These are phyloP conservation scores for Starmera dryadoides DNA, from an alignment of 805 yeast species.

Conservation along the genomic window DNA sequence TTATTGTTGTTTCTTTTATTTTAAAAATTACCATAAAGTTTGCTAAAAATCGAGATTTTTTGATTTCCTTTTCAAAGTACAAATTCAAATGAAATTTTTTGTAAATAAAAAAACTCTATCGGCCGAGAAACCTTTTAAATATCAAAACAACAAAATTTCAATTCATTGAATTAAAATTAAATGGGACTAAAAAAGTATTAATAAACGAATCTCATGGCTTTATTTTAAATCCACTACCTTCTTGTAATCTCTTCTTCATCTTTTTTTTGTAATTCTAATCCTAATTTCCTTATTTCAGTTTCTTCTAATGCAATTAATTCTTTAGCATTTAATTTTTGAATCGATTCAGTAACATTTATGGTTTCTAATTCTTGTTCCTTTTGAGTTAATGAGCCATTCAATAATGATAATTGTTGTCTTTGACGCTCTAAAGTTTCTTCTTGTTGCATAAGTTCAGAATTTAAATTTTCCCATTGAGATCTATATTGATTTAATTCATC, in stretches of 20 bases:
- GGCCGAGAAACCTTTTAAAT: too few species aligned
- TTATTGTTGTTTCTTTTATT: too few species aligned
- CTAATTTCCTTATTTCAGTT: conserved; percentile 35
- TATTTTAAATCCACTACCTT: too few species aligned
- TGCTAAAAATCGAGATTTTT: too few species aligned
- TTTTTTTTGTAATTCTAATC: conserved; percentile 24
- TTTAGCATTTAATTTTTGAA: conserved; percentile 24
- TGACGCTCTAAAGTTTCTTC: conserved; percentile 38
- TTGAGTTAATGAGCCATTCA: conserved; percentile 24
- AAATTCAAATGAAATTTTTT: too few species aligned
- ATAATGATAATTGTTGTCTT: conserved; percentile 28
- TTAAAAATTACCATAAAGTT: too few species aligned
- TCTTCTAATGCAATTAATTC: conserved; percentile 38
- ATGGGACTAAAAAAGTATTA: too few species aligned
- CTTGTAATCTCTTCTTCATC: not conserved
- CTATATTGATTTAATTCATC: conserved; percentile 19
- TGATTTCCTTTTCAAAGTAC: too few species aligned
- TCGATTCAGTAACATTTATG: conserved; percentile 4
- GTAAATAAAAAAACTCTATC: too few species aligned
- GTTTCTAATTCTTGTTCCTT: conserved; percentile 1
- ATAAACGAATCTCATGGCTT: too few species aligned
- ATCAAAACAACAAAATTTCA: too few species aligned
- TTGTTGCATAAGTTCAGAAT: conserved; percentile 32
- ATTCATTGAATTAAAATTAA: too few species aligned
- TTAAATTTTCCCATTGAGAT: conserved; percentile 26